Conservation (phyloP, 2,329 filamentous ascomycete species). For the Lachnellula hyalina region DNA sequence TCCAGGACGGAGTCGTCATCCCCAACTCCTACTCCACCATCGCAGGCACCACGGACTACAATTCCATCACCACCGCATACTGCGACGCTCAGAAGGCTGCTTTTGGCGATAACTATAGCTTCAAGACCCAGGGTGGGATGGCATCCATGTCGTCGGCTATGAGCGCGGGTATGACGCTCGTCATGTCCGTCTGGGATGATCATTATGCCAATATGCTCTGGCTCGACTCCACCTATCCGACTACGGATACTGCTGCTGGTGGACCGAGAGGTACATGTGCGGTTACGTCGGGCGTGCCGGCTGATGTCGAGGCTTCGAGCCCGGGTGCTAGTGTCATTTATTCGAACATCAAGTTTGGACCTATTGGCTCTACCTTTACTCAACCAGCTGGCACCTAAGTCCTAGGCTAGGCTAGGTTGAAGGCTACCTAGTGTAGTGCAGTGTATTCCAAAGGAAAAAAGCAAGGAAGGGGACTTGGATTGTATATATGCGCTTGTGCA, state of each 20-base stretch:
- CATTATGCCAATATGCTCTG: constrained; percentile 66
- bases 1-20: constrained; percentile 46
- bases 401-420: background rate
- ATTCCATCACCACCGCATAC: constrained; percentile 52
- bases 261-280: constrained; percentile 50
- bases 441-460: background rate
- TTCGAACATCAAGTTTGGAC: constrained; percentile 31
- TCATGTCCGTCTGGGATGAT: constrained; percentile 52
- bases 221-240: constrained; percentile 64
- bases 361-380: constrained; percentile 29
- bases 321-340: constrained; percentile 41
- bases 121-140: constrained; percentile 51
- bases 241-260: constrained; percentile 41
- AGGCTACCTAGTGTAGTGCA: too few species aligned
- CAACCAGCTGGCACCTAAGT: background rate
- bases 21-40: constrained; percentile 44
- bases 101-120: constrained; percentile 51
- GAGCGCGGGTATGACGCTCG: constrained; percentile 55
- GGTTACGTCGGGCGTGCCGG: constrained; percentile 46
- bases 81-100: constrained; percentile 50
- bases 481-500: background rate
- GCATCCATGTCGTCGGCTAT: constrained; percentile 50
- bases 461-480: background rate
- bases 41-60: constrained; percentile 39
- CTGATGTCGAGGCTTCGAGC: constrained; percentile 41